Evolutionary conservation across 129 eudicot species (phyloP).

Genomic region (Helianthus annuus): DNA sequence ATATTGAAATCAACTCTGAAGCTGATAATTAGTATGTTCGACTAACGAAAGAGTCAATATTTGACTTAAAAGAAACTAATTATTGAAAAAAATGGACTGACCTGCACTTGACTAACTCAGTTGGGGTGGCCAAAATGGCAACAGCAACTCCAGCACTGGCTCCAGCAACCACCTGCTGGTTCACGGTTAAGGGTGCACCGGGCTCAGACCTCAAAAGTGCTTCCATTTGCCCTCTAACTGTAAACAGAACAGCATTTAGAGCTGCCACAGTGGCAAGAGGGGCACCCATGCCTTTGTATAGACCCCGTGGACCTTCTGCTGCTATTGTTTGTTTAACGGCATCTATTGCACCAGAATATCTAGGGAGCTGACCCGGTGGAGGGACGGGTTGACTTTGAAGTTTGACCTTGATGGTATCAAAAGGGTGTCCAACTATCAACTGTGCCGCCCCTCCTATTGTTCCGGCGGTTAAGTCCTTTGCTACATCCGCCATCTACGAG

Average conservation of each 20-base stretch:
- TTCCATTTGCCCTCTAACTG: slow-evolving; percentile 92
- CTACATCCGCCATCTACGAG: slow-evolving; percentile 82
- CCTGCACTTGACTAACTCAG: slow-evolving; percentile 97
- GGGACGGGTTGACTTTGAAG: slow-evolving; percentile 96
- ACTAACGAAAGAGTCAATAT: too few relatives aligned
- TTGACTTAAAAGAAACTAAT: too few relatives aligned
- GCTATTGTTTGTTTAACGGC: slow-evolving; percentile 78
- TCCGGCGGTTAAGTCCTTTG: slow-evolving; percentile 82
- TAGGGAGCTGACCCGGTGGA: slow-evolving; percentile 76
- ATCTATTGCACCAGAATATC: too few relatives aligned
- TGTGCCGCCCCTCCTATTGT: slow-evolving; percentile 96
- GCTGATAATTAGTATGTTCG: too few relatives aligned
- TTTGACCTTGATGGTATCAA: slow-evolving; percentile 92
- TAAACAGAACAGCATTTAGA: slow-evolving; percentile 79
- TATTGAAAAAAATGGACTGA: slow-evolving; percentile 23
- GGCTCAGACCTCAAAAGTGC: slow-evolving; percentile 76
- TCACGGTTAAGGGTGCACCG: slow-evolving; percentile 65
- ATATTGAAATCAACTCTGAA: too few relatives aligned
- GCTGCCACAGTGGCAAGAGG: slow-evolving; percentile 99
- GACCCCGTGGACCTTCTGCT: slow-evolving; percentile 91
- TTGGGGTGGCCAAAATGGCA: slow-evolving; percentile 80
- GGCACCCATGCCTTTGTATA: slow-evolving; percentile 98
- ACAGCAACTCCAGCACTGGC: slow-evolving; percentile 96
- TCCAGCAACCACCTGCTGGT: slow-evolving; percentile 83
- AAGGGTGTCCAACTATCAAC: slow-evolving; percentile 85